A percentile compares a stretch with the other conserved stretches of the same genome.
Conservation (phyloP, 1,284 basidiomycete species). For the Cryptococcus depauperatus region DNA sequence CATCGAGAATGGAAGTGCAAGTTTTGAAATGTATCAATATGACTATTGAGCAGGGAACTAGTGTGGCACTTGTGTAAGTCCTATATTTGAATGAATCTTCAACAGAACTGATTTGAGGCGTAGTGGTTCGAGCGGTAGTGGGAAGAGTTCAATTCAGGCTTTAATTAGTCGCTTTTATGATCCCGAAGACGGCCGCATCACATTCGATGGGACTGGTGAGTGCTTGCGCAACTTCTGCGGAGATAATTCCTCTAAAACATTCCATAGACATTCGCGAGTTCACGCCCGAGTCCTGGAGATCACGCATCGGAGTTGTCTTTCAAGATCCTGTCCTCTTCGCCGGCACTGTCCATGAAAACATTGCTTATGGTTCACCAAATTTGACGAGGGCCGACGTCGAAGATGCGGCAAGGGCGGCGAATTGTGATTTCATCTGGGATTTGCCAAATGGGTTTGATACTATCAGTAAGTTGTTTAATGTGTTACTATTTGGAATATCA, state of each 20-base stretch:
- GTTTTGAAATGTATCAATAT: conserved; percentile 73
- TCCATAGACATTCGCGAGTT: conserved; percentile 57
- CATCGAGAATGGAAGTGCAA: conserved; percentile 65
- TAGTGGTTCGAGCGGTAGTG: conserved; percentile 80
- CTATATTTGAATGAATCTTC: background rate
- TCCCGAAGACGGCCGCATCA: conserved; percentile 69
- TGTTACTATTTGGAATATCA: background rate
- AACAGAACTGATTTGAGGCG: conserved; percentile 2
- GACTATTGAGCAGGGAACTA: conserved; percentile 69
- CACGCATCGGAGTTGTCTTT: conserved; percentile 60
- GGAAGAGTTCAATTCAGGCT: conserved; percentile 85
- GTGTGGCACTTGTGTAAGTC: conserved; percentile 81
- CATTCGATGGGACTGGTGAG: conserved; percentile 75
- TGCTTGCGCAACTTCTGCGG: background rate
- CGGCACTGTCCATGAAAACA: conserved; percentile 67
- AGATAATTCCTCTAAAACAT: too few species aligned
- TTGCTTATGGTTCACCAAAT: conserved; percentile 49
- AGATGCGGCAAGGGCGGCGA: conserved; percentile 34
- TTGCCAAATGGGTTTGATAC: conserved; percentile 52
- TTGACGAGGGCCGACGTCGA: conserved; percentile 35
- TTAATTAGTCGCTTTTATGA: conserved; percentile 90
- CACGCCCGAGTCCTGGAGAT: conserved; percentile 64
- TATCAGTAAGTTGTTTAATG: conserved; percentile 48
- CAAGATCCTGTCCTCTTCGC: conserved; percentile 69
- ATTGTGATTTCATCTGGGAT: conserved; percentile 42